phyloP scores from a whole-genome alignment of 345 rosid genomes.

The Geranium brycei region DNA sequence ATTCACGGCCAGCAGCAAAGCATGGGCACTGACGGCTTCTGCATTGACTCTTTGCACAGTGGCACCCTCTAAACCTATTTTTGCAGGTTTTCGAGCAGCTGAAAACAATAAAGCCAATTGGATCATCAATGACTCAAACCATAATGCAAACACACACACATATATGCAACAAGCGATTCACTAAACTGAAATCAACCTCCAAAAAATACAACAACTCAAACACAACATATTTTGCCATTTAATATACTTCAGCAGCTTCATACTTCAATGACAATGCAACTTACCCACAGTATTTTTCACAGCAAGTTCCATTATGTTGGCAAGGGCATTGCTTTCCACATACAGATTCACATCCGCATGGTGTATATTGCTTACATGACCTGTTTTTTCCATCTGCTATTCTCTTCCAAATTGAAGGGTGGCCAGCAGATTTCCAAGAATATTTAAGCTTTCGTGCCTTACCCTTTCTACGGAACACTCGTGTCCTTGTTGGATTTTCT shows the following conservation, averaged over 20 bases:
- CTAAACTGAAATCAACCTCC: too few relatives aligned
- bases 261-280: conserved; percentile 15
- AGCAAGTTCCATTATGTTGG: conserved; percentile 57
- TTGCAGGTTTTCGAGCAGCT: conserved; percentile 98
- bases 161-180: too few relatives aligned
- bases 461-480: conserved; percentile 54
- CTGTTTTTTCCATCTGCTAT: conserved; percentile 45
- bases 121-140: too few relatives aligned
- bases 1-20: conserved; percentile 98
- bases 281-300: conserved; percentile 96
- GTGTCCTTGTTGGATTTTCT: conserved; percentile 43
- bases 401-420: conserved; percentile 64
- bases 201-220: not conserved
- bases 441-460: conserved; percentile 74
- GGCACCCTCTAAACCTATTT: conserved; percentile 96
- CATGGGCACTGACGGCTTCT: conserved; percentile 98
- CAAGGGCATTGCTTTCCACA: conserved; percentile 86
- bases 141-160: too few relatives aligned
- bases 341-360: conserved; percentile 72
- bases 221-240: conserved; percentile 1
- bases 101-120: conserved; percentile 14
- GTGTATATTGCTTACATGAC: conserved; percentile 64
- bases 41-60: conserved; percentile 98
- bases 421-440: conserved; percentile 76
- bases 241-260: conserved; percentile 4